phyloP scores from a whole-genome alignment of 179 eudicot species.

The Sideroxylon spinosum region DNA sequence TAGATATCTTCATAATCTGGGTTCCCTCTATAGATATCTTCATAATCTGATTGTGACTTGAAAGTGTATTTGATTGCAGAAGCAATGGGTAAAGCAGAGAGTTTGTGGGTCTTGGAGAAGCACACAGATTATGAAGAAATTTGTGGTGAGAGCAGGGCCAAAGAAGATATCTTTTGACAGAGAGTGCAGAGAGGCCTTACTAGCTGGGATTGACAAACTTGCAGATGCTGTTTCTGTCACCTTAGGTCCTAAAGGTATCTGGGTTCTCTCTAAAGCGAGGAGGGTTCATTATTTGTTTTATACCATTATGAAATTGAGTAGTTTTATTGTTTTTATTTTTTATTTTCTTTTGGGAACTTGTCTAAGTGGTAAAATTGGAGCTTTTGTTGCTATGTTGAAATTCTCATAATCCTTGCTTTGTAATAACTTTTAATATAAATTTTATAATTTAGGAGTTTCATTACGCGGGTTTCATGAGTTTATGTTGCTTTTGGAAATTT shows the following conservation, averaged over 20 bases:
- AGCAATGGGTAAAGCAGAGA: conserved; percentile 14
- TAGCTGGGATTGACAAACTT: conserved; percentile 76
- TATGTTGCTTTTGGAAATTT: not conserved
- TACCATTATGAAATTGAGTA: not conserved
- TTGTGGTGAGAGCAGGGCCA: conserved; percentile 67
- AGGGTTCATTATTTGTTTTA: not conserved
- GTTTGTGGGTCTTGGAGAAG: conserved; percentile 28
- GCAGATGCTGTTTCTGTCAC: conserved; percentile 98
- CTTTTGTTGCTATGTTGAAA: no score
- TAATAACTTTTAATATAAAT: not conserved
- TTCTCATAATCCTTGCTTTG: no score
- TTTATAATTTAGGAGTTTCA: not conserved
- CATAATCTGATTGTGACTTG: not conserved
- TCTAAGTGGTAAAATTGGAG: no score
- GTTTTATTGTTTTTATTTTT: not conserved
- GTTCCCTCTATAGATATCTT: not conserved
- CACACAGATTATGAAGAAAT: conserved; percentile 22
- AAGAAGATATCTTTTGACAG: conserved; percentile 65
- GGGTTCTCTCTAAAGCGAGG: not conserved
- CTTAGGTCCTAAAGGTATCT: conserved; percentile 84
- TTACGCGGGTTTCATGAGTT: not conserved
- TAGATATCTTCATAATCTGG: not conserved
- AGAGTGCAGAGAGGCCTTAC: conserved; percentile 66
- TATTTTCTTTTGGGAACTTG: not conserved
- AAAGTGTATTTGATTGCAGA: conserved; percentile 26